Conservation (phyloP, 495 filamentous ascomycete species). For the Tuber magnatum region DNA sequence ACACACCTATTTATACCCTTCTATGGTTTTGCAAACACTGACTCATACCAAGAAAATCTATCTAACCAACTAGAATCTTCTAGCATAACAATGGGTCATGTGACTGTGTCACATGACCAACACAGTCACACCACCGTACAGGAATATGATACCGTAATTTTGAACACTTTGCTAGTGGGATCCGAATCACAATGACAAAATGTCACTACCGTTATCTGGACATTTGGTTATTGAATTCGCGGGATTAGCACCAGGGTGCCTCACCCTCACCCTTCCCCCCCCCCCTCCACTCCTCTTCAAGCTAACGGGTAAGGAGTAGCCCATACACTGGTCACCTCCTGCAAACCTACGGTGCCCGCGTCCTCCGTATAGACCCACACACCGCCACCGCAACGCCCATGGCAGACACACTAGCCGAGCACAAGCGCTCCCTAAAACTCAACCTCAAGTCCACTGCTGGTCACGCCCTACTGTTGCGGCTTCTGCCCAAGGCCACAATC, state of each 20-base stretch:
- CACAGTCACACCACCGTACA: too few relatives aligned
- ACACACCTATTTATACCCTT: too few relatives aligned
- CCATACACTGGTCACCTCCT: constrained; percentile 86
- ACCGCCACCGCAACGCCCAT: constrained; percentile 45
- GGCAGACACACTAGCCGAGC: constrained; percentile 64
- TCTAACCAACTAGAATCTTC: too few relatives aligned
- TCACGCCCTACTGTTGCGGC: constrained; percentile 55
- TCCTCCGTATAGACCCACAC: constrained; percentile 78
- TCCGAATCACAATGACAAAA: too few relatives aligned
- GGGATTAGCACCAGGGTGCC: constrained; percentile 73
- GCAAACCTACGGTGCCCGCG: constrained; percentile 77
- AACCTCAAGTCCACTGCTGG: constrained; percentile 64
- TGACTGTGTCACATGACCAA: too few relatives aligned
- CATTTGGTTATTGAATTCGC: constrained; percentile 83
- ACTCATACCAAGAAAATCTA: too few relatives aligned
- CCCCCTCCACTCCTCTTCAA: constrained; percentile 6
- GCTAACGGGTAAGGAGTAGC: constrained; percentile 46
- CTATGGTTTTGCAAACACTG: too few relatives aligned
- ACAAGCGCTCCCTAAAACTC: constrained; percentile 69
- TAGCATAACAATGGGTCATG: too few relatives aligned
- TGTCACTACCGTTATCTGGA: constrained; percentile 60
- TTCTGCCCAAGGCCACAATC: constrained; percentile 61
- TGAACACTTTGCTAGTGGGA: too few relatives aligned
- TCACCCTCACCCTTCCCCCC: background rate
- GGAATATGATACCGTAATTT: too few relatives aligned